Base-by-base conservation (phyloP, 768 basidiomycete genomes). In the Russula sp. region DNA sequence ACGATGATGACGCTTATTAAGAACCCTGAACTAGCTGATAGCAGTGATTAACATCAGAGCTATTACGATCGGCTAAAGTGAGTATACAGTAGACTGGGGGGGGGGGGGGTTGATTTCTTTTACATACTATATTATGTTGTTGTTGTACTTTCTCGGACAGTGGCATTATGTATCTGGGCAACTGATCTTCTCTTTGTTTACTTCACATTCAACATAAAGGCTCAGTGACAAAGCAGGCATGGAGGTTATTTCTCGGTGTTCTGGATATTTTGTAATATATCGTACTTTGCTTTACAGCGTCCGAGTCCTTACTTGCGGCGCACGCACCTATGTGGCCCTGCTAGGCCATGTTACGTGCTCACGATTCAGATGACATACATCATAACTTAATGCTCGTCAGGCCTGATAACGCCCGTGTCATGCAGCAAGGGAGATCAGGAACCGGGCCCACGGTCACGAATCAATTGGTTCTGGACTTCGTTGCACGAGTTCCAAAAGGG, bases 1-100 rank as follows among this genome's bases (percentile, higher is more conserved):
- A 68, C 61, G 44, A 66, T 59, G 67, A 66, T 63, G 67, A 57
- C 61, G 50, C 58, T 63, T n/a, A 57, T 63, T 0, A 52, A 48
- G 61, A 44, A 36, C 6, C 32, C 40, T 22, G n/a, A 20, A 8
- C 34, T 9, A n/a, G 51, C 38, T 5, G 57, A 52, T 36, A 54
- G 57, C n/a, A 1, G 38, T 42, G 50, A 2, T 32, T 11, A 22
- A 22, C 5, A 22, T 20, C 32, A 13, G 9, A 4, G 32, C 20
- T 22, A 22, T 10, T 3, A 7, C 24, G 1, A n/a, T 22, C 11
- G 5, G n/a, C 32, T 32, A 3, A 30, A 22, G 20, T 36, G 34
- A 52, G 49, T 28, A 6, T 26, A 3, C 3, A 28, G 18, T 14
- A 3, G 46, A 46, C 46, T 10, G n/a, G n/a, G n/a, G n/a, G n/a